phyloP scores from a whole-genome alignment of 2,329 filamentous ascomycete genomes.

The Ophiosphaerella korrae region DNA sequence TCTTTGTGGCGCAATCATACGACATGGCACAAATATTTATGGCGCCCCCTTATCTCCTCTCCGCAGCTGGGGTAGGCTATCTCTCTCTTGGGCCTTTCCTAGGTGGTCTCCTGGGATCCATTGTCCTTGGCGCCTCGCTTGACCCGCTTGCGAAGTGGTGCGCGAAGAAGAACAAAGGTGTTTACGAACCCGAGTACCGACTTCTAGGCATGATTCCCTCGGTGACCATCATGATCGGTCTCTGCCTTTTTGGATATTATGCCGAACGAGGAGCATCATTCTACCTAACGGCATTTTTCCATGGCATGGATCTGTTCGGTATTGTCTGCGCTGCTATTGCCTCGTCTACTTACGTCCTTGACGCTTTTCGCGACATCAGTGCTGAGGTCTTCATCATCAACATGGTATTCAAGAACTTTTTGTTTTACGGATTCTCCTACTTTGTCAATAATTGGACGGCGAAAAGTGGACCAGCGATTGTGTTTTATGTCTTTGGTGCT shows the following conservation, averaged over 20 bases:
- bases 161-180: slow-evolving; percentile 56
- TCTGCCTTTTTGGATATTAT: slow-evolving; percentile 48
- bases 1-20: slow-evolving; percentile 52
- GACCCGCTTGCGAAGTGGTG: slow-evolving; percentile 51
- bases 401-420: slow-evolving; percentile 53
- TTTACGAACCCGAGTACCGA: slow-evolving; percentile 62
- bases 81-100: slow-evolving; percentile 50
- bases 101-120: slow-evolving; percentile 41
- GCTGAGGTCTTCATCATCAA: slow-evolving; percentile 52
- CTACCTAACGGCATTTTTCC: slow-evolving; percentile 42
- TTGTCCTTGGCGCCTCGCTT: slow-evolving; percentile 27
- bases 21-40: slow-evolving; percentile 56
- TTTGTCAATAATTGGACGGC: slow-evolving; percentile 53
- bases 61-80: slow-evolving; percentile 51
- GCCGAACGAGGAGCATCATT: slow-evolving; percentile 24
- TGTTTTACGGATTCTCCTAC: slow-evolving; percentile 52
- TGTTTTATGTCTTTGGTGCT: slow-evolving; percentile 49
- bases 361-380: slow-evolving; percentile 49
- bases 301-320: slow-evolving; percentile 42
- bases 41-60: slow-evolving; percentile 53
- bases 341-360: slow-evolving; percentile 45
- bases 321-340: slow-evolving; percentile 41
- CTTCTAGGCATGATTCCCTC: slow-evolving; percentile 45
- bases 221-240: slow-evolving; percentile 43
- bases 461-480: slow-evolving; percentile 38